Evolutionary conservation across 345 rosid genomes (phyloP).

Genomic region (Streptanthus diversifolius): DNA sequence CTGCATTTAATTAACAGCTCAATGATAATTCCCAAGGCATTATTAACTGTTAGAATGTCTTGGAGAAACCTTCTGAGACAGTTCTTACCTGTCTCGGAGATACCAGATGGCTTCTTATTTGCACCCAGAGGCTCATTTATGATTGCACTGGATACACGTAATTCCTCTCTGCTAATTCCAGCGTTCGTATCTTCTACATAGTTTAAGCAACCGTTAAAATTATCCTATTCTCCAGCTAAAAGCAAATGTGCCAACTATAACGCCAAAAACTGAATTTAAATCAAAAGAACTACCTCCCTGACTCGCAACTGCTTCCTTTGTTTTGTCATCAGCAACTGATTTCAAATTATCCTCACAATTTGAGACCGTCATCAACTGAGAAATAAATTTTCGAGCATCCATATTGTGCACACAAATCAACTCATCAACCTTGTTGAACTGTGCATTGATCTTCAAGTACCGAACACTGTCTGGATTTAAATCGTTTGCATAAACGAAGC

Average conservation of each 20-base stretch:
- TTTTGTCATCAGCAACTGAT: constrained; percentile 36
- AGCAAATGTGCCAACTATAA: background rate
- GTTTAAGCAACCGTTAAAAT: constrained; percentile 1
- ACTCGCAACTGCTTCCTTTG: constrained; percentile 22
- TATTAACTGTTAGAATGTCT: background rate
- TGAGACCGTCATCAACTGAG: constrained; percentile 57
- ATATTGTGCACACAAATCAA: constrained; percentile 56
- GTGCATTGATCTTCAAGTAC: constrained; percentile 80
- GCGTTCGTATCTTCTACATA: constrained; percentile 22
- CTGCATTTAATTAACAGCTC: constrained; percentile 16
- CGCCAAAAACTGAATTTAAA: background rate
- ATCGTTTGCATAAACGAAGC: constrained; percentile 87
- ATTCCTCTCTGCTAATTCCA: constrained; percentile 29
- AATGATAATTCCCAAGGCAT: background rate
- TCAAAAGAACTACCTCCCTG: constrained; percentile 38
- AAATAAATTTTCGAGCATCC: constrained; percentile 85
- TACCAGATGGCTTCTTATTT: constrained; percentile 48
- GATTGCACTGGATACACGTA: constrained; percentile 23
- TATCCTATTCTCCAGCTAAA: background rate
- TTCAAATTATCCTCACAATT: constrained; percentile 33
- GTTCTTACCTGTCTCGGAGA: constrained; percentile 47
- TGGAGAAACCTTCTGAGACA: background rate
- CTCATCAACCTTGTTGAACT: constrained; percentile 76
- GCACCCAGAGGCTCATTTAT: constrained; percentile 35
- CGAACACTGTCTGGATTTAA: constrained; percentile 74